Conservation (phyloP, 2,329 filamentous ascomycete genomes). For the Epichloe festucae region DNA sequence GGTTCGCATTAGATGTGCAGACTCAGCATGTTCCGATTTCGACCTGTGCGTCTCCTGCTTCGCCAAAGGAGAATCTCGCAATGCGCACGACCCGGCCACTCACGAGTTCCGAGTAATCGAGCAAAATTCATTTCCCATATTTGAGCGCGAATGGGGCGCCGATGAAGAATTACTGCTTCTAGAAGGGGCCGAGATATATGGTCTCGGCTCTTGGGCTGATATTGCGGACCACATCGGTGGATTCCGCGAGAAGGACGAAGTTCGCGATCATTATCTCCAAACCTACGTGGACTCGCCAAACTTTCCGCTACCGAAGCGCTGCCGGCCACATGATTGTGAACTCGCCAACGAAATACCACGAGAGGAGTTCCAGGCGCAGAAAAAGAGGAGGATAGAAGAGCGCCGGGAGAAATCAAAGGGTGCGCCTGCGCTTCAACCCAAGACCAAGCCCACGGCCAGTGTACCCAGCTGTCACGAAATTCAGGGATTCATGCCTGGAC, state of each 20-base stretch:
- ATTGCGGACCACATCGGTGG: conserved; percentile 97
- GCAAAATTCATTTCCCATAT: conserved; percentile 96
- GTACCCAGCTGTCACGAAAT: conserved; percentile 96
- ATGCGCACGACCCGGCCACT: conserved; percentile 72
- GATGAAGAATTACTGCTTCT: conserved; percentile 90
- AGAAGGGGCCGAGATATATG: conserved; percentile 92
- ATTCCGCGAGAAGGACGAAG: conserved; percentile 87
- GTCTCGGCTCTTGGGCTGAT: conserved; percentile 92
- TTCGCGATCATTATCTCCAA: conserved; percentile 82
- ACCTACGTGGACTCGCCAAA: conserved; percentile 73
- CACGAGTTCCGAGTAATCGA: conserved; percentile 92
- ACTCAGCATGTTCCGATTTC: conserved; percentile 75
- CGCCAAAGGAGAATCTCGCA: conserved; percentile 63
- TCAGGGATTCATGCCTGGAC: conserved; percentile 96
- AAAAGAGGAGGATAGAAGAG: conserved; percentile 88
- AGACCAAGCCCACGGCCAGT: conserved; percentile 91
- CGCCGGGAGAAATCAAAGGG: conserved; percentile 78
- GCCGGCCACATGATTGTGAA: conserved; percentile 67
- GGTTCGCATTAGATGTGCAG: conserved; percentile 91
- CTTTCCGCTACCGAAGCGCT: conserved; percentile 79
- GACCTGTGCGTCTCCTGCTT: conserved; percentile 97
- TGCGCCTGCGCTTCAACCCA: conserved; percentile 70
- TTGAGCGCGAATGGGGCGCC: conserved; percentile 87
- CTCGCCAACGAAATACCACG: conserved; percentile 71
- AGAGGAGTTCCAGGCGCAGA: conserved; percentile 84